phyloP scores from a whole-genome alignment of 768 basidiomycete genomes.

The Naematelia aurantialba region DNA sequence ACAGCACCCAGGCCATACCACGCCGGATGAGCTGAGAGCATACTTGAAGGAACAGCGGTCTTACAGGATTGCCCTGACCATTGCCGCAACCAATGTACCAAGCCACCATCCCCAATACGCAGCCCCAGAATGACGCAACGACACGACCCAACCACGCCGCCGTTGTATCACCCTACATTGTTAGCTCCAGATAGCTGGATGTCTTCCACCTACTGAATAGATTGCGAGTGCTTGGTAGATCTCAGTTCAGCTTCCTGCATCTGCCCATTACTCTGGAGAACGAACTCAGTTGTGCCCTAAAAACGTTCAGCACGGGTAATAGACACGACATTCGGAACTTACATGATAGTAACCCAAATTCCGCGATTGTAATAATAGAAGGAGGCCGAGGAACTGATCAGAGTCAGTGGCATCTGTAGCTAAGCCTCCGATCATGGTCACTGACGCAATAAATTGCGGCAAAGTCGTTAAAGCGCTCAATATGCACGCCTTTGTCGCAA shows the following conservation, averaged over 20 bases:
- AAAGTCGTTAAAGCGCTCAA: constrained; percentile 35
- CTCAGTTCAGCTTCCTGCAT: too few species aligned
- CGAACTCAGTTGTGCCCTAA: constrained; percentile 40
- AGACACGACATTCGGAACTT: constrained; percentile 4
- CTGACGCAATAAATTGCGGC: constrained; percentile 39
- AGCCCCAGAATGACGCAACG: constrained; percentile 45
- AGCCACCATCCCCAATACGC: constrained; percentile 37
- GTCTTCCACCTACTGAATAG: constrained; percentile 27
- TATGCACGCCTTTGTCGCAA: constrained; percentile 43
- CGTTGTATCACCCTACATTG: constrained; percentile 38
- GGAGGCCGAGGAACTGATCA: constrained; percentile 25
- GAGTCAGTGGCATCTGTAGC: constrained; percentile 7
- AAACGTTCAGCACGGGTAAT: background rate
- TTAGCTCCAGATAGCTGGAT: background rate
- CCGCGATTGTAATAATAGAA: constrained; percentile 46
- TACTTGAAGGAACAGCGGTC: constrained; percentile 33
- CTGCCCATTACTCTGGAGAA: too few species aligned
- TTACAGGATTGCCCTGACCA: constrained; percentile 34
- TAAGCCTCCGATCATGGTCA: background rate
- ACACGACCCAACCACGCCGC: constrained; percentile 38
- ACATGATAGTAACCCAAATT: constrained; percentile 42
- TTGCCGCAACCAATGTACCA: constrained; percentile 42
- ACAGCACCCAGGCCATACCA: constrained; percentile 66
- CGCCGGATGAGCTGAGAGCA: background rate
- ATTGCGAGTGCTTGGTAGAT: constrained; percentile 33